Base-by-base conservation (phyloP, 257 asterid genomes). In the Solanum stenotomum region DNA sequence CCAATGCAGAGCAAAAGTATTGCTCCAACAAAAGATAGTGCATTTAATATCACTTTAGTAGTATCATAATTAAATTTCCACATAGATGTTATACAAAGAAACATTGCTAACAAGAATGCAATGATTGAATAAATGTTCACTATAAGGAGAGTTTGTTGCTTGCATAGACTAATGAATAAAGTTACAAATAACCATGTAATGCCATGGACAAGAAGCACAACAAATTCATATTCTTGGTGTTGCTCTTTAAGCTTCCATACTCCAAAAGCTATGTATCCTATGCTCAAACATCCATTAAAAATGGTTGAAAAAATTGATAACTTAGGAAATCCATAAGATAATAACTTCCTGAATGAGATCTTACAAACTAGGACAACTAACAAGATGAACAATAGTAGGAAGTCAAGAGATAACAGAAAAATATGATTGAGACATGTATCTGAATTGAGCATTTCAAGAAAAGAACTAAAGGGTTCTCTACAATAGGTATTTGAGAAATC, bases 121-220 rank as follows among this genome's bases (percentile, higher is more conserved):
- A 37, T 42, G 35, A 83, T 72, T 72, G 90, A 31, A 40, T 49
- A 61, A 70, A 88, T 25, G 67, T 83, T 44, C 20, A 83, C 33
- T 33, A 87, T 67, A 52, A 15, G 18, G 40, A n/a, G n/a, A 77
- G 31, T 2, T 40, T 40, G 61, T 8, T 77, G 35, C 23, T 77
- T 77, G 63, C 22, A 40, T 77, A 77, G 8, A 8, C 84, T 40
- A n/a, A 77, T 77, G 35, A 77, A 85, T 86, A 37, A 12, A 75
- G 84, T 61, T 31, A 88, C 79, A 56, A 88, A 38, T 74, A 85
- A 12, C 90, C 90, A 88, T 37, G 88, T 88, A 29, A 88, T 29
- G 34, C 90, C 88, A 85, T 88, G 88, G 15, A 88, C 35, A 25
- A 71, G 81, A 68, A 75, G 89, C n/a, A 68, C 1, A 23, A 77